Percentiles rank a stretch among this genome's conserved stretches.
Conservation (phyloP, 75 land plant species). For the Azolla pinnata region DNA sequence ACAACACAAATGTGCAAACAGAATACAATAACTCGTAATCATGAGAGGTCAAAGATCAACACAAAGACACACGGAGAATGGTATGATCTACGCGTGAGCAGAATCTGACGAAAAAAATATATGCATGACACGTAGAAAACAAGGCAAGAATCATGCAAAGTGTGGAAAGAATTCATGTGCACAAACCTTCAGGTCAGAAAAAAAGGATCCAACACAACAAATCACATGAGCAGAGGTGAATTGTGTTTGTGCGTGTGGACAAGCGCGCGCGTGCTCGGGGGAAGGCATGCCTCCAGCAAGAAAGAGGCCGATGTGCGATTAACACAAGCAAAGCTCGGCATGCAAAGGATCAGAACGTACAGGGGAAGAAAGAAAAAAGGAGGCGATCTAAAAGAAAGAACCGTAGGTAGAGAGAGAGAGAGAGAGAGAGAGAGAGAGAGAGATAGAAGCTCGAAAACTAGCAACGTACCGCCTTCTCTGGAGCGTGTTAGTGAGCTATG, state of each 20-base stretch:
- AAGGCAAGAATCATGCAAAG: neutral
- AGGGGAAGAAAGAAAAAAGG: neutral
- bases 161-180: neutral
- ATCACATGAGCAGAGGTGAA: neutral
- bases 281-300: neutral
- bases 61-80: neutral
- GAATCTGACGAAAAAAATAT: neutral
- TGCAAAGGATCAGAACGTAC: too few species aligned
- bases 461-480: too few species aligned
- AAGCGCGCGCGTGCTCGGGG: neutral
- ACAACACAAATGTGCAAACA: neutral
- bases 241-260: neutral
- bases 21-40: neutral
- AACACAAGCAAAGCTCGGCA: neutral
- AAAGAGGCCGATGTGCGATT: neutral
- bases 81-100: neutral
- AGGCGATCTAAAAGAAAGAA: neutral
- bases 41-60: neutral
- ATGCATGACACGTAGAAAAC: neutral
- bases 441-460: neutral
- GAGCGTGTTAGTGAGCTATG: too few species aligned
- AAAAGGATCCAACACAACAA: neutral
- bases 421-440: constrained; percentile 1
- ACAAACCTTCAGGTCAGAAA: neutral
- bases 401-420: neutral